Evolutionary conservation across 78 protist species (phyloP).

Genomic region (Emiliania huxleyi): DNA sequence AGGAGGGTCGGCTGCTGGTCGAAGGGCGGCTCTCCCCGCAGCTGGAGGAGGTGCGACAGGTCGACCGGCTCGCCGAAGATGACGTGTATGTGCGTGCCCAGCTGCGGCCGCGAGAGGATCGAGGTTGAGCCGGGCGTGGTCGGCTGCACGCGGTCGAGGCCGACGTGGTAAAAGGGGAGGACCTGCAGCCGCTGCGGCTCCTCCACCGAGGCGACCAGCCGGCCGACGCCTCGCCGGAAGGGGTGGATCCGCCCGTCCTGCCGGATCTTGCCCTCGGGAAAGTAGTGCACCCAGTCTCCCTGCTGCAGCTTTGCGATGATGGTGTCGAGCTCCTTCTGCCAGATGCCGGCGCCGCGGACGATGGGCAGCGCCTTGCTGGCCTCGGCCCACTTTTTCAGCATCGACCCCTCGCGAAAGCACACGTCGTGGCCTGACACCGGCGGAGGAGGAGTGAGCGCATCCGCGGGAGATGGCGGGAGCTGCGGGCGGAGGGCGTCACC

Average conservation of each 20-base stretch:
- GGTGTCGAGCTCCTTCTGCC: background rate
- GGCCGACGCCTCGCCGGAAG: constrained; percentile 21
- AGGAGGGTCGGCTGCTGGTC: background rate
- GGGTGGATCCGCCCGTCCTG: background rate
- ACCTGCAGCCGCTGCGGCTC: background rate
- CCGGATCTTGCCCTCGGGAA: background rate
- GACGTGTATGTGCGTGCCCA: background rate
- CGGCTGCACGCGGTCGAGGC: background rate
- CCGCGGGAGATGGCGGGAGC: no score
- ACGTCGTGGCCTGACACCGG: background rate
- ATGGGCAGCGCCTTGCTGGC: background rate
- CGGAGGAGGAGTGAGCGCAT: no score
- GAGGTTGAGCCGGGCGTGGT: background rate
- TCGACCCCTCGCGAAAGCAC: background rate
- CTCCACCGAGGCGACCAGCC: background rate
- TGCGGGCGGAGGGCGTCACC: no score
- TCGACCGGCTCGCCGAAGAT: constrained; percentile 10
- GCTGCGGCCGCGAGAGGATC: background rate
- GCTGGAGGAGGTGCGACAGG: background rate
- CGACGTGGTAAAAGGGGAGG: background rate
- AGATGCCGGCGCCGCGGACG: background rate
- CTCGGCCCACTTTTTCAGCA: background rate
- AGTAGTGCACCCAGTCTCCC: constrained; percentile 18
- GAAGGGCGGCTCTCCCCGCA: background rate
- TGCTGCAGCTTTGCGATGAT: background rate